phyloP scores from a whole-genome alignment of 306 rosid species.

The Dalbergia cultrata region DNA sequence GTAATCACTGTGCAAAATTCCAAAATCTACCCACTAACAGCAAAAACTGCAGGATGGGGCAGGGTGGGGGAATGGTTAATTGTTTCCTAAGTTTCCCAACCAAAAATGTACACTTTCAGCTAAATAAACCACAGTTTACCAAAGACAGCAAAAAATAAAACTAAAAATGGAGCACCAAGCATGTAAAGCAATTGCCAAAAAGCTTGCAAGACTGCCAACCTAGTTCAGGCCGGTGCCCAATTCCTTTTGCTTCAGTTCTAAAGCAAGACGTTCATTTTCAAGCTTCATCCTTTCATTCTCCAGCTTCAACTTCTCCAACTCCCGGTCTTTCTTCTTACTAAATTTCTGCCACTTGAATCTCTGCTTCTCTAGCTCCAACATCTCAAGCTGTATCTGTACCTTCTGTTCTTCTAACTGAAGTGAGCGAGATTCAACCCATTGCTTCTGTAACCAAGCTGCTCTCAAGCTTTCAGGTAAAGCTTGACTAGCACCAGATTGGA shows the following conservation, averaged over 20 bases:
- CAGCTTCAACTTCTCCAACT: constrained; percentile 83
- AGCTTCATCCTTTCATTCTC: constrained; percentile 88
- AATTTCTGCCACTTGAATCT: constrained; percentile 84
- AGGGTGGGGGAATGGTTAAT: constrained; percentile 27
- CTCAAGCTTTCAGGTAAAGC: constrained; percentile 63
- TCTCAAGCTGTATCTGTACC: constrained; percentile 78
- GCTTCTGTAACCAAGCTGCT: constrained; percentile 71
- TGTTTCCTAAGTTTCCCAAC: constrained; percentile 43
- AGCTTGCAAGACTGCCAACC: constrained; percentile 41
- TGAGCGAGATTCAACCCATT: constrained; percentile 75
- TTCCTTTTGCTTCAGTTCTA: constrained; percentile 79
- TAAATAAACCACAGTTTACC: constrained; percentile 46
- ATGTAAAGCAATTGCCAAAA: constrained; percentile 36
- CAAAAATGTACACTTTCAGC: constrained; percentile 44
- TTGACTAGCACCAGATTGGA: constrained; percentile 61
- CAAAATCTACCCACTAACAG: constrained; percentile 27
- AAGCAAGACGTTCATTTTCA: constrained; percentile 75
- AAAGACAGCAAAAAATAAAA: neutral
- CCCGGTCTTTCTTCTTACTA: constrained; percentile 81
- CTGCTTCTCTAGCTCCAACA: constrained; percentile 84
- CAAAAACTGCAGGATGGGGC: neutral
- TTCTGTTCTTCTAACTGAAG: constrained; percentile 86
- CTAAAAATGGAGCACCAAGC: constrained; percentile 27
- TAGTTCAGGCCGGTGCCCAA: constrained; percentile 61
- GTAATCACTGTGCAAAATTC: constrained; percentile 44